Percentiles rank a stretch among this genome's conserved stretches.
Conservation (phyloP, 495 filamentous ascomycete species). For the Halenospora varia region DNA sequence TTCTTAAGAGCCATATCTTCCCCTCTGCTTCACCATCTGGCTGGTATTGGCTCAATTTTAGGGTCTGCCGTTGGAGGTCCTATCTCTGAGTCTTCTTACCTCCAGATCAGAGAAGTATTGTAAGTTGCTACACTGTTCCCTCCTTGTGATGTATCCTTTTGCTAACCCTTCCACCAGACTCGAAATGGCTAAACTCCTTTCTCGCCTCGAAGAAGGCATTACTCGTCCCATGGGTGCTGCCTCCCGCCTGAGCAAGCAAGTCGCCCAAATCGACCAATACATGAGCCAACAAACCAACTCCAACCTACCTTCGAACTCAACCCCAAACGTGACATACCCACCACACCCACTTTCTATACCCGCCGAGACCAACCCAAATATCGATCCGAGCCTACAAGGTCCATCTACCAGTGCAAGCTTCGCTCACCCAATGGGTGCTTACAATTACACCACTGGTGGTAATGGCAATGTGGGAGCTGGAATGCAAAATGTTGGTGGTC, state of each 20-base stretch:
- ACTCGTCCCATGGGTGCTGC: constrained; percentile 37
- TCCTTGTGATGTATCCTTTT: not conserved
- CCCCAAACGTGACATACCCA: not conserved
- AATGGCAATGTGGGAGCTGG: not conserved
- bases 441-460: not conserved
- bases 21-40: constrained; percentile 47
- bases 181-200: constrained; percentile 45
- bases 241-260: constrained; percentile 36
- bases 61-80: constrained; percentile 45
- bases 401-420: not conserved
- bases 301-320: not conserved
- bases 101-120: constrained; percentile 39
- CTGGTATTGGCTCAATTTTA: constrained; percentile 46
- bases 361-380: not conserved
- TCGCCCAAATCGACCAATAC: constrained; percentile 45
- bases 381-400: not conserved
- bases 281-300: constrained; percentile 34
- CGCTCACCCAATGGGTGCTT: not conserved
- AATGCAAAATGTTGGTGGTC: not conserved
- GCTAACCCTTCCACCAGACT: constrained; percentile 17
- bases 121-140: not conserved
- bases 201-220: constrained; percentile 39
- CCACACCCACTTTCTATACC: not conserved
- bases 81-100: constrained; percentile 41
- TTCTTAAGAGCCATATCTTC: constrained; percentile 46